Conservation (phyloP, 805 yeast genomes). For the Yamadazyma sp. region DNA sequence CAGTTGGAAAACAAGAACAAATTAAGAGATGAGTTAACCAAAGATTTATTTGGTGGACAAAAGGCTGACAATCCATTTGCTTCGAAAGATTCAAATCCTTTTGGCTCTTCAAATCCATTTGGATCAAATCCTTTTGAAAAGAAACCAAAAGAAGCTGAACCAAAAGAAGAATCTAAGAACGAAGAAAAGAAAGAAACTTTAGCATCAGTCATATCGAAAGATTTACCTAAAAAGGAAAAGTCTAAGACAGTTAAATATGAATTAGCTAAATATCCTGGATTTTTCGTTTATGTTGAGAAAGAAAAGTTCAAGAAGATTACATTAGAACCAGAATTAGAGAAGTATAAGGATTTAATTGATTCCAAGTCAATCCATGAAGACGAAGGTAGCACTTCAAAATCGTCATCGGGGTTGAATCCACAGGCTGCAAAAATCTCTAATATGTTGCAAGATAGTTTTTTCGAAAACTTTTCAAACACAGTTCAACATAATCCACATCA, state of each 20-base stretch:
- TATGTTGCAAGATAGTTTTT: conserved; percentile 68
- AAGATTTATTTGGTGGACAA: conserved; percentile 33
- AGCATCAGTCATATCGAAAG: conserved; percentile 20
- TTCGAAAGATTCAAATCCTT: conserved; percentile 35
- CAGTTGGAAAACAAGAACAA: conserved; percentile 43
- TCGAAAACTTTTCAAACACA: conserved; percentile 72
- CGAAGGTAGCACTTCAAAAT: conserved; percentile 3
- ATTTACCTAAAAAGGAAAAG: conserved; percentile 6
- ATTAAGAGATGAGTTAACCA: conserved; percentile 33
- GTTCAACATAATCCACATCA: conserved; percentile 84
- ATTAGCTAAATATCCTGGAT: conserved; percentile 60
- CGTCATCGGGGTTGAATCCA: conserved; percentile 15
- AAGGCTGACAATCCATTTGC: conserved; percentile 25
- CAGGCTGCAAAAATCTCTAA: conserved; percentile 23
- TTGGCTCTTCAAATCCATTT: conserved; percentile 19
- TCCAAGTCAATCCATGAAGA: conserved; percentile 36
- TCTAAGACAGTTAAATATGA: conserved; percentile 10
- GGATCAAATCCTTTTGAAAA: conserved; percentile 1
- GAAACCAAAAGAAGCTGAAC: conserved; percentile 6
- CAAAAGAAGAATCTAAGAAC: conserved; percentile 6
- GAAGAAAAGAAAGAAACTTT: conserved; percentile 13
- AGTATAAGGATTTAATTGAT: conserved; percentile 49
- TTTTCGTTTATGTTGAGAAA: conserved; percentile 64
- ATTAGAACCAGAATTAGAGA: conserved; percentile 50
- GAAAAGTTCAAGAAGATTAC: conserved; percentile 59